These are phyloP conservation scores for Trichosanthes truncata DNA, from an alignment of 306 rosid species.

Conservation along the genomic window DNA sequence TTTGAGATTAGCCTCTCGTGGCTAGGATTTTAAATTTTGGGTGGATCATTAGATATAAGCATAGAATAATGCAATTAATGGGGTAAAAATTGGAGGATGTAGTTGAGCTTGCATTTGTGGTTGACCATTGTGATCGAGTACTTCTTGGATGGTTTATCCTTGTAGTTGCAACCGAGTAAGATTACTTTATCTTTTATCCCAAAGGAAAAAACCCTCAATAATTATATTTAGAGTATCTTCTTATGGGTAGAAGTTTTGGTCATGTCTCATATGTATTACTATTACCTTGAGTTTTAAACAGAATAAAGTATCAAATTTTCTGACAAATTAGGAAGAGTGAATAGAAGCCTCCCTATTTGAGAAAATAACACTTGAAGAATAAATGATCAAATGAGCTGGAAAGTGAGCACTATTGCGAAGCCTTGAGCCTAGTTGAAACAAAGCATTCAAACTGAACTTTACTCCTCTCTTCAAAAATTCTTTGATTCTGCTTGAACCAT, in stretches of 20 bases:
- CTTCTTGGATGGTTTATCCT: neutral
- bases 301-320: neutral
- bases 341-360: neutral
- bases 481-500: neutral
- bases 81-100: neutral
- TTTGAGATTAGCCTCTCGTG: neutral
- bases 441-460: neutral
- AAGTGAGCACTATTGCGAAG: neutral
- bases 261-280: neutral
- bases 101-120: neutral
- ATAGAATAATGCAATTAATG: neutral
- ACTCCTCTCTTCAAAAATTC: neutral
- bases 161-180: neutral
- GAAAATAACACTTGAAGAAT: neutral
- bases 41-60: neutral
- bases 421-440: neutral
- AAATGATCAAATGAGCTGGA: neutral
- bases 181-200: neutral
- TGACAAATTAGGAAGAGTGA: neutral
- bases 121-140: neutral
- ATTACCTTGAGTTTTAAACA: neutral
- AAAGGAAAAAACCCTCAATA: neutral
- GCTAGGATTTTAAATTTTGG: neutral
- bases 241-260: neutral
- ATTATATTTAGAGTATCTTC: neutral